Evolutionary conservation across 441 rosid genomes (phyloP).

Genomic region (Flueggea neowawraea): DNA sequence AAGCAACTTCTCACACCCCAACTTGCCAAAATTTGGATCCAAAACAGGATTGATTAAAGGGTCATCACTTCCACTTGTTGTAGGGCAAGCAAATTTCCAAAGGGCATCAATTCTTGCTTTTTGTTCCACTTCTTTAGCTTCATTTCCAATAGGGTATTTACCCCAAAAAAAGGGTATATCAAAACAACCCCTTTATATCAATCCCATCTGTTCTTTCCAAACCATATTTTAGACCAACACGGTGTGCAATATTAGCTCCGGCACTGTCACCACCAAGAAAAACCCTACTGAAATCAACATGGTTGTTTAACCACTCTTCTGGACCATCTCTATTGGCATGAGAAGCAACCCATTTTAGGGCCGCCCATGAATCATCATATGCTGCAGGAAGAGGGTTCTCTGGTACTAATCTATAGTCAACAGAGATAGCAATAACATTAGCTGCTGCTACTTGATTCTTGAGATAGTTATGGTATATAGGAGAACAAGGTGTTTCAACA

Average conservation of each 20-base stretch:
- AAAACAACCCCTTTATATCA: slow-evolving; percentile 3
- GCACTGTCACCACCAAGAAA: slow-evolving; percentile 22
- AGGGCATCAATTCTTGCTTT: not conserved
- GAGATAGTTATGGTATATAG: slow-evolving; percentile 3
- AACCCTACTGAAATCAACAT: slow-evolving; percentile 16
- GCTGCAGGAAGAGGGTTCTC: slow-evolving; percentile 15
- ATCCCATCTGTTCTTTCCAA: slow-evolving; percentile 1
- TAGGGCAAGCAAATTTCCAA: slow-evolving; percentile 1
- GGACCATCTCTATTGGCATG: slow-evolving; percentile 14
- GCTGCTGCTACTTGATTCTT: slow-evolving; percentile 8
- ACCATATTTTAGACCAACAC: slow-evolving; percentile 1
- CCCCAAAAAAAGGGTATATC: slow-evolving; percentile 24
- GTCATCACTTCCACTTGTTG: slow-evolving; percentile 9
- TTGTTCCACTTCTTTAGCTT: not conserved
- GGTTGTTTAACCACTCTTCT: slow-evolving; percentile 15
- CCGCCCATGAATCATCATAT: slow-evolving; percentile 19
- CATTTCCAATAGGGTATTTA: slow-evolving; percentile 12
- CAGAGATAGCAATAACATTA: slow-evolving; percentile 15
- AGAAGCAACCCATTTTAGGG: slow-evolving; percentile 21
- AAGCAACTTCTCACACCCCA: slow-evolving; percentile 19
- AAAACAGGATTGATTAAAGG: slow-evolving; percentile 18
- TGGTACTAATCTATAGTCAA: slow-evolving; percentile 18
- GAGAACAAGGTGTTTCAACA: slow-evolving; percentile 12
- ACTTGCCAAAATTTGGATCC: slow-evolving; percentile 12
- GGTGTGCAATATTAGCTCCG: slow-evolving; percentile 20